Evolutionary conservation across 2,329 filamentous ascomycete species (phyloP).

Genomic region (Penicillium sp.): DNA sequence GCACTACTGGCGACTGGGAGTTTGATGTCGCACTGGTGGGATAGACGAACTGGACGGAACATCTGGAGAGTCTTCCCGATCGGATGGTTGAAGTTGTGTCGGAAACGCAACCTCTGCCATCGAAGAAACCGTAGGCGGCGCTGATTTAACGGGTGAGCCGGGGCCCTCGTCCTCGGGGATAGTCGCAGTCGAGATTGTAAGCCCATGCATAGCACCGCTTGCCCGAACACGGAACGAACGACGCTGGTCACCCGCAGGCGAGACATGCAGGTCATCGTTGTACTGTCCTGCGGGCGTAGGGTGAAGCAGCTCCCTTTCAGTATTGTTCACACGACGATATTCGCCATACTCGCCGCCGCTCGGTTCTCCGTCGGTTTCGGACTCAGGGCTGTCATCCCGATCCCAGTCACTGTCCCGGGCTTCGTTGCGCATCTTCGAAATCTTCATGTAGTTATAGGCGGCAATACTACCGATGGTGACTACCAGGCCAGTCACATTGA

Average conservation of each 20-base stretch:
- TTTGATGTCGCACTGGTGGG: constrained; percentile 15
- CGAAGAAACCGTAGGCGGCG: constrained; percentile 27
- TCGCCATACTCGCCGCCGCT: constrained; percentile 21
- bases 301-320: constrained; percentile 20
- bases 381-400: constrained; percentile 22
- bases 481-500: constrained; percentile 83
- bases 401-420: constrained; percentile 48
- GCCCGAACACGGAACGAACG: constrained; percentile 33
- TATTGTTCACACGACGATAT: constrained; percentile 25
- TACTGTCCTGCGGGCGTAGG: constrained; percentile 12
- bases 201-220: constrained; percentile 28
- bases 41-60: constrained; percentile 18
- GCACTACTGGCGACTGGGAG: constrained; percentile 11
- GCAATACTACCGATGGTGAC: constrained; percentile 82
- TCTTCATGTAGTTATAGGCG: constrained; percentile 92
- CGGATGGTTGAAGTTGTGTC: constrained; percentile 10
- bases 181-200: constrained; percentile 29
- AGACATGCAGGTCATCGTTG: constrained; percentile 25
- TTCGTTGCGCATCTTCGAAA: constrained; percentile 77
- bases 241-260: constrained; percentile 21
- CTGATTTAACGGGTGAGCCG: constrained; percentile 27
- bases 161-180: constrained; percentile 26
- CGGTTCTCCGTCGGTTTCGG: constrained; percentile 25
- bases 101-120: constrained; percentile 26
- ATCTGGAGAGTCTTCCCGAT: constrained; percentile 26